phyloP scores from a whole-genome alignment of 2,329 filamentous ascomycete genomes.

The Pseudogymnoascus sp. region DNA sequence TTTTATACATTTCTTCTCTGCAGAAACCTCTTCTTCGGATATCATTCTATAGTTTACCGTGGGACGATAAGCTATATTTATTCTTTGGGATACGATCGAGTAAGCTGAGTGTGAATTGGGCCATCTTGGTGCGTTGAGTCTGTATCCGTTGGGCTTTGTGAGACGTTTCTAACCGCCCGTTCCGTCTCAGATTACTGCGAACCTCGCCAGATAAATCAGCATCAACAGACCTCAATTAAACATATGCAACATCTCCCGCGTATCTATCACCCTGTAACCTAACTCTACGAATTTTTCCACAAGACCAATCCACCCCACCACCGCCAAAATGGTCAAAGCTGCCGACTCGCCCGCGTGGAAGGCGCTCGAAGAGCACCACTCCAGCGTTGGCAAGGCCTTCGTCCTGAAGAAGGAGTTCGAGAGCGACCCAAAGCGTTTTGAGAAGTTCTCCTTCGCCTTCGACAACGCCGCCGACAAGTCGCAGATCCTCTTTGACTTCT shows the following conservation, averaged over 20 bases:
- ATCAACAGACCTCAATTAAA: neutral
- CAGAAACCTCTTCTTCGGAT: neutral
- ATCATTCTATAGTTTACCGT: neutral
- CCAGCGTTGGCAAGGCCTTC: conserved; percentile 76
- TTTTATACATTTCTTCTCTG: neutral
- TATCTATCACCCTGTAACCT: neutral
- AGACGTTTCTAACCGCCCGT: neutral
- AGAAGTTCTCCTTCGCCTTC: conserved; percentile 83
- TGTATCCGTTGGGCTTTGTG: neutral
- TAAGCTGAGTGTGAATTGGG: neutral
- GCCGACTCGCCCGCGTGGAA: conserved; percentile 81
- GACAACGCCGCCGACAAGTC: conserved; percentile 65
- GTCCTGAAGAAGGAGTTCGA: conserved; percentile 89
- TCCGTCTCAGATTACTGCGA: neutral
- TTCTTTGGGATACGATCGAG: neutral
- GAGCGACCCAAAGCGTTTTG: conserved; percentile 78
- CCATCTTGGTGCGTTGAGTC: neutral
- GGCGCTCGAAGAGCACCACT: conserved; percentile 83
- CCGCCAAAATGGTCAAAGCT: conserved; percentile 62
- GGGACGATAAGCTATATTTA: neutral
- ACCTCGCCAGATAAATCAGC: neutral
- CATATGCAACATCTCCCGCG: neutral
- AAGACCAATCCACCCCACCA: conserved; percentile 8
- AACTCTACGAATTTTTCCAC: neutral
- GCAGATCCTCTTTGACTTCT: conserved; percentile 96